Conservation (phyloP, 2,329 filamentous ascomycete genomes). For the Sporothrix brasiliensis region DNA sequence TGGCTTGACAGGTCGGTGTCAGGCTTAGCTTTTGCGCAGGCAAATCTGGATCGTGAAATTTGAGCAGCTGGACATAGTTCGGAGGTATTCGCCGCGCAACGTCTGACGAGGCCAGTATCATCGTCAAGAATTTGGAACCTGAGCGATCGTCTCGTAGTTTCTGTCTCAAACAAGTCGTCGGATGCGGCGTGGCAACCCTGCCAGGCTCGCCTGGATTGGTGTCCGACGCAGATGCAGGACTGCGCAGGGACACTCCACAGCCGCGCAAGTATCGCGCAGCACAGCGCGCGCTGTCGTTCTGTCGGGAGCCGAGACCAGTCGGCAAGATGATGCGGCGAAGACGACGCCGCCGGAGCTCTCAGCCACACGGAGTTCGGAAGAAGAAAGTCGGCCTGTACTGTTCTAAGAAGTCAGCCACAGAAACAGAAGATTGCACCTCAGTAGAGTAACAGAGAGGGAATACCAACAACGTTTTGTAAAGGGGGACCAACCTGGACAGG, state of each 20-base stretch:
- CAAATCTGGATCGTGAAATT: not conserved
- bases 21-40: conserved; percentile 5
- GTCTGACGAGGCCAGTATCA: not conserved
- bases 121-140: not conserved
- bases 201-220: not conserved
- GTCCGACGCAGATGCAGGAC: not conserved
- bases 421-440: not conserved
- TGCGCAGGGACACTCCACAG: not conserved
- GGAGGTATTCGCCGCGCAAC: conserved; percentile 1
- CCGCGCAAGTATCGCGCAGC: not conserved
- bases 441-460: not conserved
- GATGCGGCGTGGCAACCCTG: not conserved
- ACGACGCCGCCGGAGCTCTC: not conserved
- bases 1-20: not conserved
- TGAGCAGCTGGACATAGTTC: conserved; percentile 6
- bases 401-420: not conserved
- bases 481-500: conserved; percentile 3
- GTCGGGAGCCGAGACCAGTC: not conserved
- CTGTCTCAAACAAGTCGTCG: not conserved
- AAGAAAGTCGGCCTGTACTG: not conserved
- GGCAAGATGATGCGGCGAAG: not conserved
- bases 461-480: not conserved
- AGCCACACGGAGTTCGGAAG: not conserved
- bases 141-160: not conserved
- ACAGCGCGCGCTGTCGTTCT: not conserved